Base-by-base conservation (phyloP, 2,329 filamentous ascomycete genomes). In the Diplodia corticola region DNA sequence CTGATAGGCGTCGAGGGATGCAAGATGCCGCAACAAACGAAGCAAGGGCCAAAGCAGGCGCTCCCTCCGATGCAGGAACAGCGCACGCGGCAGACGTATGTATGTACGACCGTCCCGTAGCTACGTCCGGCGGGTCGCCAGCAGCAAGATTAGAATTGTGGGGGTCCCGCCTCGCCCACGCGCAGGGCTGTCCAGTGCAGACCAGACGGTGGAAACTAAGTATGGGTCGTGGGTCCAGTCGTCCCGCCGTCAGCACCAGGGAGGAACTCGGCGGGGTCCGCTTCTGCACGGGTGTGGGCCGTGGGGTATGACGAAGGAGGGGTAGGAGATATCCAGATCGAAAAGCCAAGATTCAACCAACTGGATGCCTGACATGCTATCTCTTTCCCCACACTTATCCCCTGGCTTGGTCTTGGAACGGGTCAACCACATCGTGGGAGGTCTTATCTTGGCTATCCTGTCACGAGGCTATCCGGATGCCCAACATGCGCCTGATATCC, bases 1-100 rank as follows among this genome's bases (percentile, higher is more conserved):
- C 55, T 60, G 55, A 60, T 60, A 61, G 57, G 24, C 37, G 69
- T 70, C 46, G 65, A 70, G 69, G 40, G 63, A 71, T 74, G 67
- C 68, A 68, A 67, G 48, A 54, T 22, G 28, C 28, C 10, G 48
- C 12, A 61, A 48, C 33, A 20, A 44, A 44, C 40, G 57, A 5
- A 48, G 55, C 50, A 9, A 50, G 44, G 48, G 40, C 40, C 48
- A 50, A 28, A 26, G 22, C 22, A 28, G 26, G 48, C 13, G 26
- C 22, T 50, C 13, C 48, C 48, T 44, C 48, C 24, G 48, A 50
- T 53, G 50, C 50, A 53, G 50, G 50, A 33, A 53, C 50, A 53
- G 28, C 50, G 50, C 50, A 53, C 26, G 50, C 26, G 28, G 24
- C 26, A 33, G 40, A n/a, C n/a, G 40, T 44, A 44, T 33, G 40